Evolutionary conservation across 1,284 basidiomycete species (phyloP), one percentile per base, ranked within the genome.

Genomic region (Coniferiporia weirii): DNA sequence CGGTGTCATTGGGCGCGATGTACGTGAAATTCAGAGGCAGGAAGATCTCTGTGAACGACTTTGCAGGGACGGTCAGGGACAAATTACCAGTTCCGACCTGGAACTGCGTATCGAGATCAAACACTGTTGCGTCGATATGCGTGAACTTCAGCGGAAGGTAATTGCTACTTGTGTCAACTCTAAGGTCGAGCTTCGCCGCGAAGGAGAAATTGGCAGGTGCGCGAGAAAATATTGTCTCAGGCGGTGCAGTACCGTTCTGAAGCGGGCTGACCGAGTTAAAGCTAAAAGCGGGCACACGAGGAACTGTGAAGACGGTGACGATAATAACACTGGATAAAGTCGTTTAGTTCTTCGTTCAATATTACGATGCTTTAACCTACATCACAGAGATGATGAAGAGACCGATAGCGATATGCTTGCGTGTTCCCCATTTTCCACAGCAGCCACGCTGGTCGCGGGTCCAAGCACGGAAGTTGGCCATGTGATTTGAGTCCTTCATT

Each of bases 121-220:
- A 88, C 2, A 91, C 74, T 40, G 76, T 72, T 0, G 89, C 91
- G 55, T 78, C 72, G 50, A 95, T 76, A 61, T 79, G 75, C 46
- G 75, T 81, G 73, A 94, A 86, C 40, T 80, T 82, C 44, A 93
- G 70, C 3, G 93, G 91, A 7, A 95, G 75, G 68, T 82, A 89
- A 64, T 87, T 92, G 65, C 71, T 73, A 13, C 75, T 75, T 3
- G 91, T 92, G 72, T 93, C 81, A 49, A 90, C 77, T 66, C 90
- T 79, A 8, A 95, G 75, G 48, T 85, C 79, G 19, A 91, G 83
- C 52, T 80, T 75, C 1, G 85, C 91, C 1, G 87, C 79, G 76
- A 95, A 95, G 17, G 87, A 84, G 72, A 94, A 95, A 72, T 95
- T 95, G 52, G 93, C 84, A 0, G 91, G 91, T 0, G 76, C 54